phyloP scores from a whole-genome alignment of 2,329 filamentous ascomycete genomes.

The Lachnum nothofagi region DNA sequence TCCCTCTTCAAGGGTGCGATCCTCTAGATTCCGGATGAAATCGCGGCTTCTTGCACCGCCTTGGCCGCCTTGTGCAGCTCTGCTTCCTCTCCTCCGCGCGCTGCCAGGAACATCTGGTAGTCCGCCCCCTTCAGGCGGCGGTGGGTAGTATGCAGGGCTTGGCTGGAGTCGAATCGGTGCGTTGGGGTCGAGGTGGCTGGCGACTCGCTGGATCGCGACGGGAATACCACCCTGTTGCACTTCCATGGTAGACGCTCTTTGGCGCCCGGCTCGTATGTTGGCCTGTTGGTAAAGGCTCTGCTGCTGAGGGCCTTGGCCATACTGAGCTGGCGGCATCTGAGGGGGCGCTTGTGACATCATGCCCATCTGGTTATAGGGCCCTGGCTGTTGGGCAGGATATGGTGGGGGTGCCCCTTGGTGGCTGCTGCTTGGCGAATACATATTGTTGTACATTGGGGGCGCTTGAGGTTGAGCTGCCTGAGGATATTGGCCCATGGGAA shows the following conservation, averaged over 20 bases:
- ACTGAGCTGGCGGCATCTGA: conserved; percentile 62
- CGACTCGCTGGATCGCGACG: conserved; percentile 85
- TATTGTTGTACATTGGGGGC: conserved; percentile 71
- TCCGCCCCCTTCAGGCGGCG: conserved; percentile 82
- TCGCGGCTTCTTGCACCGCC: conserved; percentile 58
- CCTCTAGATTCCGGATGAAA: conserved; percentile 91
- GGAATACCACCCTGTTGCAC: conserved; percentile 91
- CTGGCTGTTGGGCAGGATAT: conserved; percentile 67
- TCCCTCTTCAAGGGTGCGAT: conserved; percentile 87
- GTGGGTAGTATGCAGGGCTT: conserved; percentile 94
- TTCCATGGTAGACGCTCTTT: conserved; percentile 94
- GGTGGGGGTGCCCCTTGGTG: conserved; percentile 63
- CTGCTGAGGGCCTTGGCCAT: conserved; percentile 46
- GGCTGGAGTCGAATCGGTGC: conserved; percentile 91
- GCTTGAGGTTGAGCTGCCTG: conserved; percentile 34
- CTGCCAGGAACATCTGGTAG: conserved; percentile 57
- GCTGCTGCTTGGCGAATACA: conserved; percentile 63
- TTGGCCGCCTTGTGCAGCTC: conserved; percentile 56
- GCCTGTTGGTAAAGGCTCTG: conserved; percentile 72
- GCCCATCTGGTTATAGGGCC: conserved; percentile 66
- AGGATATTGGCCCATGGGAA: conserved; percentile 47
- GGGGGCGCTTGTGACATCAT: conserved; percentile 59
- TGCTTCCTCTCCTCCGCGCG: conserved; percentile 70
- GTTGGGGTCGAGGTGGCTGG: conserved; percentile 90
- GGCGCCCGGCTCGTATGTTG: conserved; percentile 70